These are phyloP conservation scores for Sophora flavescens DNA, from an alignment of 306 rosid species.

Conservation along the genomic window DNA sequence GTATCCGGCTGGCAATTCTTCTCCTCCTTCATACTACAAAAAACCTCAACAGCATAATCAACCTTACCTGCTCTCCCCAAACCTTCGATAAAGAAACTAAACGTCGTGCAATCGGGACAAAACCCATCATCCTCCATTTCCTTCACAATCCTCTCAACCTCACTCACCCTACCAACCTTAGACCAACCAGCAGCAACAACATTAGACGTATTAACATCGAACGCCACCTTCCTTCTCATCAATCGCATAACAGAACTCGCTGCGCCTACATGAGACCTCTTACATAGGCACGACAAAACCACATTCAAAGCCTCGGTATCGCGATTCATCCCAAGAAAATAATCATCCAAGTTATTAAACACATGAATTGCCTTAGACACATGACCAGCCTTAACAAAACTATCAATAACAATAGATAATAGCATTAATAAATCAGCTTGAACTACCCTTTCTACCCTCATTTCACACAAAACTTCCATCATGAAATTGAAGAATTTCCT, in stretches of 20 bases:
- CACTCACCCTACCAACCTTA: conserved; percentile 63
- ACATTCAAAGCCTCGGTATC: conserved; percentile 67
- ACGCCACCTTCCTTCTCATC: conserved; percentile 63
- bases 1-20: conserved; percentile 57
- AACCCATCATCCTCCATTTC: conserved; percentile 70
- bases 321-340: conserved; percentile 53
- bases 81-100: conserved; percentile 67
- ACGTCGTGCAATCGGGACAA: conserved; percentile 62
- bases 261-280: conserved; percentile 68
- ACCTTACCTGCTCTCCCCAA: conserved; percentile 77
- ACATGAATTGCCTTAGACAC: conserved; percentile 70
- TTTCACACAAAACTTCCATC: conserved; percentile 55
- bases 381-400: conserved; percentile 70
- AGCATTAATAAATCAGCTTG: conserved; percentile 58
- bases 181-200: conserved; percentile 76
- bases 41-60: conserved; percentile 68
- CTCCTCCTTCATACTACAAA: conserved; percentile 59
- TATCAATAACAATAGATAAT: conserved; percentile 71
- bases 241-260: conserved; percentile 60
- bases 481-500: conserved; percentile 66
- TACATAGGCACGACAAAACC: conserved; percentile 69
- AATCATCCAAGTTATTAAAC: conserved; percentile 63
- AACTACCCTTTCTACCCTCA: conserved; percentile 52
- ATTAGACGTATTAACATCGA: conserved; percentile 61
- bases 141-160: conserved; percentile 67